Evolutionary conservation across 1,284 basidiomycete genomes (phyloP), one percentile per base, ranked within the genome.

Genomic region (Omphalotus olearius): DNA sequence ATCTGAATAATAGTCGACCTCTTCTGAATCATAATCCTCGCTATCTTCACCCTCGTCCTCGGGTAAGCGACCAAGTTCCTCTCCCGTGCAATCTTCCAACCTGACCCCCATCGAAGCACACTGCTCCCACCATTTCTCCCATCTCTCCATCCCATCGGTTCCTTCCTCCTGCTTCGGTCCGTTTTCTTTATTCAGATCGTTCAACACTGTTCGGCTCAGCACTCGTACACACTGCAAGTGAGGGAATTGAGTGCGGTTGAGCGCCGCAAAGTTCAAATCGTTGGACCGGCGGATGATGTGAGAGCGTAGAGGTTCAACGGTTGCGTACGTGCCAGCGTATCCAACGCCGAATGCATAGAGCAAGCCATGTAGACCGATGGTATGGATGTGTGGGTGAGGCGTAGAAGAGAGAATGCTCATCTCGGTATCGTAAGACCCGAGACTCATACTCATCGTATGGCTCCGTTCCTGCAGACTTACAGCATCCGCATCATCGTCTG

Each of bases 61-160:
- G 13, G 84, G 85, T 33, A 87, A 66, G 10, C 74, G 76, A 0
- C 85, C 85, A 28, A 87, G 62, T 28, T 68, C 57, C 10, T 69
- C 75, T 0, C 82, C 84, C 0, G 85, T 85, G 59, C 85, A 87
- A 61, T 87, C 85, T 64, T 87, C 83, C 41, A 87, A 62, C 41
- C 78, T 63, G 5, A 86, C 67, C 0, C 74, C 71, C 60, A 76
- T 69, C 14, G 57, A 57, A 1, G 66, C 55, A 56, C 78, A 84
- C 56, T 68, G 69, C 6, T 69, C 70, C 75, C 79, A 85, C 87
- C 86, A 89, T 44, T 73, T 68, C 60, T 82, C 80, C 81, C 85
- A 89, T n/a, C 87, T 67, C 51, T 76, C 71, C 58, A 70, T 74
- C 50, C 74, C 80, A 11, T 65, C 66, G 37, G 66, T 66, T 1